These are phyloP conservation scores for Linum trigynum DNA, from an alignment of 345 rosid genomes.

Conservation along the genomic window DNA sequence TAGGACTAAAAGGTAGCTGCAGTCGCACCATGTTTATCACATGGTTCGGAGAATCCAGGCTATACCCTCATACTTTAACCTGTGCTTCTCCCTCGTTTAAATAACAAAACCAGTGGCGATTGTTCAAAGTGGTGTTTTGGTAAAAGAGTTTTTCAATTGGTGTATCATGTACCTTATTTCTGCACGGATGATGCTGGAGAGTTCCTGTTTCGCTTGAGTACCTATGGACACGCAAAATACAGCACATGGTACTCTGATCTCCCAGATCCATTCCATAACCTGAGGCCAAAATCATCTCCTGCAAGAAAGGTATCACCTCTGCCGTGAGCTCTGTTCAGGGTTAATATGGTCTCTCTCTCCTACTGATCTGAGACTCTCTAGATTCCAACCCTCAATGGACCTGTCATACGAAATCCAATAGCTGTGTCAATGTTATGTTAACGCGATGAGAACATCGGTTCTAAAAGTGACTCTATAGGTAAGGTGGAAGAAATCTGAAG, in stretches of 20 bases:
- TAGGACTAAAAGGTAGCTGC: conserved; percentile 12
- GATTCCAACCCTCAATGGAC: conserved; percentile 7
- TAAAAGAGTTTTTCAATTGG: no score
- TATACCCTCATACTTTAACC: background rate
- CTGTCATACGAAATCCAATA: conserved; percentile 31
- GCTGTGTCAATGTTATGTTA: conserved; percentile 34
- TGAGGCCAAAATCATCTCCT: conserved; percentile 9
- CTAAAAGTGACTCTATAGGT: conserved; percentile 12
- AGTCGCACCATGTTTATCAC: conserved; percentile 11
- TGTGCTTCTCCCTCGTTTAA: background rate
- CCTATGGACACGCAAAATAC: conserved; percentile 21
- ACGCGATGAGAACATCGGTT: conserved; percentile 20
- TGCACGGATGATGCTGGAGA: no score
- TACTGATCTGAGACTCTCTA: conserved; percentile 8
- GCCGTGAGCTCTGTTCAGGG: conserved; percentile 24
- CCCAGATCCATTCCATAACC: conserved; percentile 44
- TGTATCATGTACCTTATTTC: no score
- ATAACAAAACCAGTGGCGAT: no score
- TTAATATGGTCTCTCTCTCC: background rate
- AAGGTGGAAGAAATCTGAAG: conserved; percentile 60
- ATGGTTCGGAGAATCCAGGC: conserved; percentile 13
- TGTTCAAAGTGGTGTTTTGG: no score
- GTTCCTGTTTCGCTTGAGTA: conserved; percentile 28
- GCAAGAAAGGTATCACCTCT: conserved; percentile 13
- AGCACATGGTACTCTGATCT: conserved; percentile 21